These are phyloP conservation scores for Aspergillus pseudoglaucus DNA, from an alignment of 2,329 filamentous ascomycete genomes.

Conservation along the genomic window DNA sequence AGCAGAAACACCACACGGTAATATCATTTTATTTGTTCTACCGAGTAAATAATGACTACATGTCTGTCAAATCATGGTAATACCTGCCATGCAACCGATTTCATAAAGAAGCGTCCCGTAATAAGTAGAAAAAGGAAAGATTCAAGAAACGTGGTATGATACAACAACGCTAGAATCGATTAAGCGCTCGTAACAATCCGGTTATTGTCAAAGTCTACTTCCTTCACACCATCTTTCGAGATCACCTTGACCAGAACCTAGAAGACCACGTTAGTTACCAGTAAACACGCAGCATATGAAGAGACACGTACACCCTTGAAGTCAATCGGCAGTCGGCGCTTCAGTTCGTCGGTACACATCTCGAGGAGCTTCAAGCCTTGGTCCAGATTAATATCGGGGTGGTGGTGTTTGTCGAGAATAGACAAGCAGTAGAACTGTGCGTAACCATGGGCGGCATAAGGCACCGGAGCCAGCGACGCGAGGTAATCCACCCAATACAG, in stretches of 20 bases:
- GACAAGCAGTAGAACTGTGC: conserved; percentile 99
- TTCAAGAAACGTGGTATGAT: conserved; percentile 26
- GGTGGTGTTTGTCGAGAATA: conserved; percentile 96
- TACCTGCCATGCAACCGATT: conserved; percentile 18
- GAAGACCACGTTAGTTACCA: conserved; percentile 3
- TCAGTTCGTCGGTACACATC: conserved; percentile 95
- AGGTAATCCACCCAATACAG: conserved; percentile 98
- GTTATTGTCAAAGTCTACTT: conserved; percentile 80
- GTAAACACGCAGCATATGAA: neutral
- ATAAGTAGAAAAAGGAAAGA: conserved; percentile 15
- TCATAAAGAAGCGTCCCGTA: conserved; percentile 21
- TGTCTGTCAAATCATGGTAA: conserved; percentile 12
- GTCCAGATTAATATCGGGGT: conserved; percentile 83
- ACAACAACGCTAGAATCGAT: conserved; percentile 25
- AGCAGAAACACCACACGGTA: neutral
- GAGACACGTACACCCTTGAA: conserved; percentile 90
- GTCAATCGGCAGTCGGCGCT: conserved; percentile 92
- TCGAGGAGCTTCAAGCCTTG: conserved; percentile 86
- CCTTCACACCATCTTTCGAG: conserved; percentile 84
- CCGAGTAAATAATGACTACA: conserved; percentile 6
- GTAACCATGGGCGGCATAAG: conserved; percentile 96
- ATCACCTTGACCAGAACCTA: conserved; percentile 71
- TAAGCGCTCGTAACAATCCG: conserved; percentile 48
- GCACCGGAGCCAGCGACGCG: conserved; percentile 76
- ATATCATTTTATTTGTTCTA: conserved; percentile 13